Evolutionary conservation across 2,329 filamentous ascomycete genomes (phyloP), one percentile per base, ranked within the genome.

Genomic region (Fusarium sp.): DNA sequence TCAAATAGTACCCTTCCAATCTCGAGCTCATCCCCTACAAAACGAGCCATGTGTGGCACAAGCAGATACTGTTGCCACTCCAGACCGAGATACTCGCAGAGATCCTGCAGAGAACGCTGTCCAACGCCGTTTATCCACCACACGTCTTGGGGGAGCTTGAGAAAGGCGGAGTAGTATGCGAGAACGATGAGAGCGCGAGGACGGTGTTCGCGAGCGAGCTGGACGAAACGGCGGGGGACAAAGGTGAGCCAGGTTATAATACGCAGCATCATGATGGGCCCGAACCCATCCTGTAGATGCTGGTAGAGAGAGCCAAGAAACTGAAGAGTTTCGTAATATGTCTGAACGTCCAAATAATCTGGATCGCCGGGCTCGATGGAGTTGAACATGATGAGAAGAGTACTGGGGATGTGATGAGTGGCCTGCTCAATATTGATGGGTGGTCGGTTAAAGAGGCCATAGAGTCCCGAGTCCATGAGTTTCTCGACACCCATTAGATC

Each of bases 171-270:
- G 55, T 84, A 84, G 61, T 86, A 75, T 2, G 81, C 82, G 10
- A 86, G 47, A 33, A 86, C 82, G 46, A 85, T 59, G 0, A 86
- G 72, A 3, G 82, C 78, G 25, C 80, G 78, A 0, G 80, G 80
- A 2, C 77, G 74, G 42, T 70, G 72, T 21, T 76, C 61, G 13
- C 76, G 74, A 1, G 77, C 77, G 7, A 83, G 71, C 3, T 78
- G 73, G 49, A 83, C 69, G 49, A 85, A 82, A 6, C 60, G 58
- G 1, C 68, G 67, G 6, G 81, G 79, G 17, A 84, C 58, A 48
- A 81, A 85, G 3, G 81, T 85, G 51, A 83, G 79, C 73, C 80
- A 83, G 9, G 81, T 83, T 57, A 82, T 78, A 67, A 83, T 76
- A 49, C 83, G 79, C 13, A 85, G 70, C 53, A 75, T 71, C 64